Percentiles rank a stretch among this genome's conserved stretches.
Conservation (phyloP, 2,329 filamentous ascomycete species). For the Ambrosiella xylebori region DNA sequence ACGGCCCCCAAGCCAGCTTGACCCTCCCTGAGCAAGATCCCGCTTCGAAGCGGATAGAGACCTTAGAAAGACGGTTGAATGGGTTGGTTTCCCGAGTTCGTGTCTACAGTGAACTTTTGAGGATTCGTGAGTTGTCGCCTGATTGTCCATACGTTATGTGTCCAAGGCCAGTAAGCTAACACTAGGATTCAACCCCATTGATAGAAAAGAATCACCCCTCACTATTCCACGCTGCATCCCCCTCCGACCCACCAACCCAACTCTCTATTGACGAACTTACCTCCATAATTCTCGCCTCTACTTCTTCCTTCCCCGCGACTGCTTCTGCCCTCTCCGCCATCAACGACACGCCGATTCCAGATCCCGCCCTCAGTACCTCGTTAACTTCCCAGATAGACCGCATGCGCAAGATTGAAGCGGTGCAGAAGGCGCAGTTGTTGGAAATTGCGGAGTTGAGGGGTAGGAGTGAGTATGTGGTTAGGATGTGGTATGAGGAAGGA, state of each 20-base stretch:
- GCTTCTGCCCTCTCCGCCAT: slow-evolving; percentile 41
- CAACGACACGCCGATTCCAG: slow-evolving; percentile 38
- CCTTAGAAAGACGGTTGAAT: slow-evolving; percentile 37
- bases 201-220: slow-evolving; percentile 36
- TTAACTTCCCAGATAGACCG: slow-evolving; percentile 42
- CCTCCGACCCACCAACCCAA: slow-evolving; percentile 32
- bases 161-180: not conserved
- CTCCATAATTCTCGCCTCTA: slow-evolving; percentile 38
- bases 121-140: slow-evolving; percentile 35
- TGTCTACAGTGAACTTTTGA: slow-evolving; percentile 41
- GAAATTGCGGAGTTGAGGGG: slow-evolving; percentile 47
- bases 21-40: slow-evolving; percentile 19
- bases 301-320: slow-evolving; percentile 36
- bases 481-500: slow-evolving; percentile 57
- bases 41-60: slow-evolving; percentile 27
- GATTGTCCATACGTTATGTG: not conserved
- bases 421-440: slow-evolving; percentile 42
- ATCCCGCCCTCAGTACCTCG: slow-evolving; percentile 34
- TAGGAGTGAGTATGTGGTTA: slow-evolving; percentile 44
- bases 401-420: slow-evolving; percentile 42
- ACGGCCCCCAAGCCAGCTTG: slow-evolving; percentile 24
- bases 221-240: slow-evolving; percentile 32
- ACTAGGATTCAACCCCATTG: not conserved
- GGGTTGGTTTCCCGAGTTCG: slow-evolving; percentile 32
- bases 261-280: slow-evolving; percentile 34